Evolutionary conservation across 306 rosid species (phyloP), one percentile per base, ranked within the genome.

Genomic region (Prinsepia uniflora): DNA sequence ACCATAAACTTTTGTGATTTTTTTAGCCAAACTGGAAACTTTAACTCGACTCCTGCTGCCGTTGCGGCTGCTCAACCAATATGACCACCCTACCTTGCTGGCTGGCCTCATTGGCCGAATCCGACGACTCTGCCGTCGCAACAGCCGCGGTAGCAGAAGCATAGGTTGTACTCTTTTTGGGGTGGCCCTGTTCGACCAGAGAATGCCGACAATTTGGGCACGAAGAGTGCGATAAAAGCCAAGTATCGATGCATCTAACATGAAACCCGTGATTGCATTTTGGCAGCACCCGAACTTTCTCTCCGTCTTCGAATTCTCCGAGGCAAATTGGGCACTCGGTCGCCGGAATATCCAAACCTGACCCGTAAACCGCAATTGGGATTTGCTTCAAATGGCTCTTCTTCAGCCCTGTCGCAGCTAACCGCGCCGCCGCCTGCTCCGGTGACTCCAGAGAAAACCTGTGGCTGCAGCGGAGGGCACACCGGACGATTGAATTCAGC

Each of bases 281-380:
- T 3, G 96, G 98, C 65, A 90, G 63, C 62, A 90, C 79, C 48
- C 96, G 75, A 3, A 93, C 77, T 49, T 62, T 89, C 56, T 93
- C 97, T 0, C 97, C 97, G 0, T 82, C 84, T 73, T 82, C 86
- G 49, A 88, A 93, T 69, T 90, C 97, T 5, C 90, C 90, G 0
- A 93, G 83, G 40, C 98, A 93, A 48, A 93, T 93, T 4, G 97
- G 86, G 72, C 98, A 93, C 74, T 90, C 97, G 12, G 96, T 88
- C 45, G 80, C 83, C 77, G 85, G 82, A 22, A 90, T 77, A 8
- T 77, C 46, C 52, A 39, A 75, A 3, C 84, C 89, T 17, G 75
- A 58, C 0, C 87, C 94, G 54, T 84, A 90, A 13, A 88, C 90
- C 12, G 78, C 84, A 71, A 90, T 83, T 41, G 98, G 98, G 61